Percentiles rank a stretch among this genome's conserved stretches.
These are phyloP conservation scores for Russula sp. DNA, from an alignment of 768 basidiomycete species.

Conservation along the genomic window DNA sequence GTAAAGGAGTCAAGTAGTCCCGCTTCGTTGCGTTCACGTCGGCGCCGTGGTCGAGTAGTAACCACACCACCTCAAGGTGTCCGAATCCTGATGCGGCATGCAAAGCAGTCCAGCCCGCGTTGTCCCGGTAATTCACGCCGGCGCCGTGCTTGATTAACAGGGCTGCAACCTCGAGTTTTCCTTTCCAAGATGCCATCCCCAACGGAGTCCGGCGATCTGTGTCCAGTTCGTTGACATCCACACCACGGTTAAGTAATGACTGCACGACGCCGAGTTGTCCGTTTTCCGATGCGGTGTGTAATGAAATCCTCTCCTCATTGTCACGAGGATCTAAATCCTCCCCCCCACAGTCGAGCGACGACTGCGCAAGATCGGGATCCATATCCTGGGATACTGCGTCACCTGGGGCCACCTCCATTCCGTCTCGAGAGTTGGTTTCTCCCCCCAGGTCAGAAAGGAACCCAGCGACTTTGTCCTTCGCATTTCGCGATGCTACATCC, in stretches of 20 bases:
- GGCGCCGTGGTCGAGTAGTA: not conserved
- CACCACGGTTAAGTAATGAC: not conserved
- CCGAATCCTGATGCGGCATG: not conserved
- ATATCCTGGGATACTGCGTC: not conserved
- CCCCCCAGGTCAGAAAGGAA: not conserved
- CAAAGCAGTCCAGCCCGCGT: not conserved
- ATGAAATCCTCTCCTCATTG: not conserved
- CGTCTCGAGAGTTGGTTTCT: too few relatives aligned
- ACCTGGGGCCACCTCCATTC: not conserved
- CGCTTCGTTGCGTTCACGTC: not conserved
- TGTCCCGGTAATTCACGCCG: not conserved
- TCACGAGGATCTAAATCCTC: not conserved
- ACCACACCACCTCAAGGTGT: not conserved
- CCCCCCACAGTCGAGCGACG: not conserved
- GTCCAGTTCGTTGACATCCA: not conserved
- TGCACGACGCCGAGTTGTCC: not conserved
- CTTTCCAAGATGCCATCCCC: not conserved
- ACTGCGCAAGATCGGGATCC: not conserved
- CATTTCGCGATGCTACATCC: too few relatives aligned
- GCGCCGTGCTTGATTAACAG: not conserved
- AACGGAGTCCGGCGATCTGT: not conserved
- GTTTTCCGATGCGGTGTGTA: not conserved
- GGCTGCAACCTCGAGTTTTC: not conserved
- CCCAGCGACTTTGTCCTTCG: not conserved
- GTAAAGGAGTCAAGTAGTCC: not conserved